Base-by-base conservation (phyloP, 148 eudicot genomes). In the Hydrangea macrophylla region DNA sequence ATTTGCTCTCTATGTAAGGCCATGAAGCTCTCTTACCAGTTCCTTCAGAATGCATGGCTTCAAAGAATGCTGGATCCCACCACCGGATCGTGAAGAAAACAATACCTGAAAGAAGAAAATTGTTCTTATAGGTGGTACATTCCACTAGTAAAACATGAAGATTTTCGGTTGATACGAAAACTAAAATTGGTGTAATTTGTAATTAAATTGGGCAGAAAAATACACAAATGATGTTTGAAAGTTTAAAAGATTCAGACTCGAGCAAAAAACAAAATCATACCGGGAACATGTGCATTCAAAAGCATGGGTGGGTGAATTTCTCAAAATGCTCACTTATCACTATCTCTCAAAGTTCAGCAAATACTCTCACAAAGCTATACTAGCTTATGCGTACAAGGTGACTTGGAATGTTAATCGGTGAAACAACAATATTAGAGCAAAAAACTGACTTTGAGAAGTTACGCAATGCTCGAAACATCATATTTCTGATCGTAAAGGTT, bases 41-140 rank as follows among this genome's bases (percentile, higher is more conserved):
- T 68, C 94, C 97, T 60, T 83, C 88, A 33, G 96, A 92, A 79
- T 89, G 96, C 96, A 91, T 95, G 58, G 96, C 96, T 64, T 81
- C 92, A 68, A 89, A 89, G 68, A 79, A 87, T 13, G 77, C 74
- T 2, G 99, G 96, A 80, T 91, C 89, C 96, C 96, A 89, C 99
- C 99, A 95, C 18, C 97, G 84, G 51, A 95, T 89, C 53, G 97
- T 91, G 76, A 95, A 95, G 82, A 87, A 95, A 66, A 91, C 99
- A 64, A 89, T 75, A 62, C 99, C 99, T 95, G 92, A 20, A 78
- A 50, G n/a, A 40, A 10, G 51, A 9, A 27, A 39, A 10, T 69
- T 18, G 15, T 42, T 50, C 36, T 48, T 48, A 67, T 54, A 64
- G 60, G 57, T 57, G 65, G 25, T 63, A 24, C 11, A 17, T 39